Base-by-base conservation (phyloP, 768 basidiomycete genomes). In the Pleurotus citrinopileatus region DNA sequence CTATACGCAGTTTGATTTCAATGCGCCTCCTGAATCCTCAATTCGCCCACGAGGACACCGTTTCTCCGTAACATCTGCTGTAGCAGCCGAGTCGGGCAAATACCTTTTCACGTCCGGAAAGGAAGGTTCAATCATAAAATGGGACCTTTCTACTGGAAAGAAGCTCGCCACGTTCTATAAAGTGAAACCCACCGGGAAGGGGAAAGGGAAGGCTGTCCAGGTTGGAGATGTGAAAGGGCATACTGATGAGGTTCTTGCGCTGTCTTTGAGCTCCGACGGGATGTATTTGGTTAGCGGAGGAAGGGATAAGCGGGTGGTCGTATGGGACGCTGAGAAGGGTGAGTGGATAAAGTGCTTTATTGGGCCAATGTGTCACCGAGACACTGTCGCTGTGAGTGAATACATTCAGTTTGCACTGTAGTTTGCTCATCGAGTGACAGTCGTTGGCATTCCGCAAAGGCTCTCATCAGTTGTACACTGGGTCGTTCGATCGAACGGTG, bases 31-130 rank as follows among this genome's bases (percentile, higher is more conserved):
- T 0, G 67, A 69, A 37, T 61, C 78, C 8, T 63, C 76, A 55
- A 70, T 94, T 48, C 83, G 80, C 50, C 85, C 81, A 22, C 79
- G 83, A 32, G 86, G 87, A 2, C 91, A 95, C 67, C 78, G 87
- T 37, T 78, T 91, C 53, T 80, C 91, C 6, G 80, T 94, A 9
- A 96, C 97, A 1, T 84, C 85, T 25, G 89, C 94, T 2, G 81
- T 88, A 20, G 83, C 87, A 2, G 86, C 91, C 1, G 81, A 87
- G 46, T 83, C 89, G 23, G 84, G 79, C 12, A 77, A 76, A 52
- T 82, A 80, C 63, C 79, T 98, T n/a, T 98, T 87, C 67, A 93
- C 93, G 0, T 74, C 94, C 0, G 89, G 89, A 7, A 99, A 99
- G 66, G 93, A 96, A 62, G 97, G 96, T 1, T 76, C 80, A 10